These are phyloP conservation scores for Kernera saxatilis DNA, from an alignment of 345 rosid genomes.

Conservation along the genomic window DNA sequence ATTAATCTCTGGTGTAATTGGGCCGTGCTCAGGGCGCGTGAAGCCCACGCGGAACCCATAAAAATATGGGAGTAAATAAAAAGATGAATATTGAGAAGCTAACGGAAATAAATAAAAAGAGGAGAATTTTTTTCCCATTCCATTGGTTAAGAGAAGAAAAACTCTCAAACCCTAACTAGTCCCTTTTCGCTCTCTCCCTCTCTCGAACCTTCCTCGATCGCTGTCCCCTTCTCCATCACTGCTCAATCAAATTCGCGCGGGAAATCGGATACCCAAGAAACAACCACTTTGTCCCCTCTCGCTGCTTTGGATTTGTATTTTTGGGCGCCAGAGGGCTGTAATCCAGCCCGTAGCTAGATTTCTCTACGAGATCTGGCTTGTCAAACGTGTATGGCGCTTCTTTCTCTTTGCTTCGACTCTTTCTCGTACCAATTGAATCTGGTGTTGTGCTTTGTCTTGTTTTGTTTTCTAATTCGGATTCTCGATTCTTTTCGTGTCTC, in stretches of 20 bases:
- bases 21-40: neutral
- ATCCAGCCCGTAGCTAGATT: neutral
- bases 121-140: neutral
- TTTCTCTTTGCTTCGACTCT: neutral
- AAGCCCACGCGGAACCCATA: neutral
- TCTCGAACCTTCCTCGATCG: constrained; percentile 28
- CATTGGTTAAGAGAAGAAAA: constrained; percentile 18
- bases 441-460: neutral
- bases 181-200: constrained; percentile 1
- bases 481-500: neutral
- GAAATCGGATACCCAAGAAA: constrained; percentile 8
- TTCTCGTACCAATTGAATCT: neutral
- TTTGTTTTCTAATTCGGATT: neutral
- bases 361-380: constrained; percentile 19
- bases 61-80: neutral
- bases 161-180: constrained; percentile 28
- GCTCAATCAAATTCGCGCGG: constrained; percentile 24
- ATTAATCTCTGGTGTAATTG: neutral
- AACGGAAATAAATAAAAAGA: neutral
- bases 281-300: neutral
- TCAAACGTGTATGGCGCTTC: constrained; percentile 8
- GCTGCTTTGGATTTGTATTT: neutral
- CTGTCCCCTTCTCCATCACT: constrained; percentile 12
- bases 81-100: too few relatives aligned
- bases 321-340: neutral